Conservation (phyloP, 2,329 filamentous ascomycete species). For the Cladosporium phlei region DNA sequence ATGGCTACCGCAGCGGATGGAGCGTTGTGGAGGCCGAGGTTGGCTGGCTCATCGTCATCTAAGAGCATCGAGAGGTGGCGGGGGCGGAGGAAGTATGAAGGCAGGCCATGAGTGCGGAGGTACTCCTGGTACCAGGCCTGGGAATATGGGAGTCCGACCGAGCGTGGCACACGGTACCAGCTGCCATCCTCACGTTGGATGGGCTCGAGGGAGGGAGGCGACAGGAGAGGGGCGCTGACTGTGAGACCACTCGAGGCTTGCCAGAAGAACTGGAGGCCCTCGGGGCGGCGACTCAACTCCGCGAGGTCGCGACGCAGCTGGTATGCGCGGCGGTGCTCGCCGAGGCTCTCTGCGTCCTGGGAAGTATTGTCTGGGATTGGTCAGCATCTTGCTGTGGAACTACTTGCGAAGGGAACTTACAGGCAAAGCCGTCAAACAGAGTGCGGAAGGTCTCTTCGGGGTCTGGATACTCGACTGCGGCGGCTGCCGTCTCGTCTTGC, state of each 20-base stretch:
- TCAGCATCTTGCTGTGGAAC: no score
- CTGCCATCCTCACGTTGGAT: neutral
- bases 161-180: neutral
- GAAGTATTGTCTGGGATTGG: no score
- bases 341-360: neutral
- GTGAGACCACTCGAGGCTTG: neutral
- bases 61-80: neutral
- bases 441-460: no score
- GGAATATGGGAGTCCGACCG: neutral
- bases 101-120: neutral
- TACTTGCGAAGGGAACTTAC: no score
- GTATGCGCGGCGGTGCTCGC: neutral
- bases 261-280: neutral
- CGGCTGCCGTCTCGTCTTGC: no score
- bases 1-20: neutral
- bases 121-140: neutral
- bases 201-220: slow-evolving; percentile 2
- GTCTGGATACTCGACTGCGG: no score
- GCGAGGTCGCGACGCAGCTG: slow-evolving; percentile 5
- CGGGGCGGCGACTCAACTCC: neutral
- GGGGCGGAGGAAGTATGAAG: neutral
- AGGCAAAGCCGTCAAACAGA: no score
- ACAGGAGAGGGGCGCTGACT: neutral
- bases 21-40: neutral
- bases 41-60: neutral